Base-by-base conservation (phyloP, 768 basidiomycete species). In the Tricholoma hemisulphureum region DNA sequence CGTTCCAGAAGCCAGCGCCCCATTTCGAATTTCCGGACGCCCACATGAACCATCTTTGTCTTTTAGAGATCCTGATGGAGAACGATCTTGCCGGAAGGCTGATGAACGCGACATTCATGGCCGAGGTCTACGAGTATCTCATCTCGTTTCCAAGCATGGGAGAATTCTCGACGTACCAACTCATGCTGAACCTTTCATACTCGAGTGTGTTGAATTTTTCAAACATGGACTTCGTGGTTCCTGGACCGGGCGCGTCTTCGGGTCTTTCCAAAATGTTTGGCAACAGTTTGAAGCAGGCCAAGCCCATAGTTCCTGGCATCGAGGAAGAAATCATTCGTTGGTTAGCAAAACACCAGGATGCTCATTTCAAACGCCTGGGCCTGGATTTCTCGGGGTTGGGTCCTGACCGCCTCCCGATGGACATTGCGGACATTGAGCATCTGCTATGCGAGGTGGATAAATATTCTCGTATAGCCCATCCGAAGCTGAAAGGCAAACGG, bases 371-470 rank as follows among this genome's bases (percentile, higher is more conserved):
- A 45, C 82, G 86, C 14, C 73, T 88, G 31, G 82, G 83, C 3
- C 65, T 87, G 39, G 56, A 72, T 0, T 84, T 86, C 60, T 72
- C 77, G 0, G 80, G 80, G 16, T 71, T 87, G 10, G 83, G 85
- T 16, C 76, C 79, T 0, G 58, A 77, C 3, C 62, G 66, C 14
- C 73, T 81, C 11, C 80, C 81, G 6, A 83, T 88, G 77, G 77
- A 80, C 62, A 72, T 90, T 50, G 82, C 84, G 34, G 91, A 93
- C 67, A 75, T 92, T 53, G 91, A 93, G 73, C 91, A 93, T 67
- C 77, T 85, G 1, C 71, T 92, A 14, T 93, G 91, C 71, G 91
- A 93, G 67, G 77, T 87, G 45, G 88, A 91, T 72, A 89, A 91
- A 66, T 92, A 91, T 65, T 76, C 83, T 39, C 86, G 89, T 46